A percentile compares a stretch with the other conserved stretches of the same genome.
These are phyloP conservation scores for Podosphaera fusca DNA, from an alignment of 2,329 filamentous ascomycete species.

Conservation along the genomic window DNA sequence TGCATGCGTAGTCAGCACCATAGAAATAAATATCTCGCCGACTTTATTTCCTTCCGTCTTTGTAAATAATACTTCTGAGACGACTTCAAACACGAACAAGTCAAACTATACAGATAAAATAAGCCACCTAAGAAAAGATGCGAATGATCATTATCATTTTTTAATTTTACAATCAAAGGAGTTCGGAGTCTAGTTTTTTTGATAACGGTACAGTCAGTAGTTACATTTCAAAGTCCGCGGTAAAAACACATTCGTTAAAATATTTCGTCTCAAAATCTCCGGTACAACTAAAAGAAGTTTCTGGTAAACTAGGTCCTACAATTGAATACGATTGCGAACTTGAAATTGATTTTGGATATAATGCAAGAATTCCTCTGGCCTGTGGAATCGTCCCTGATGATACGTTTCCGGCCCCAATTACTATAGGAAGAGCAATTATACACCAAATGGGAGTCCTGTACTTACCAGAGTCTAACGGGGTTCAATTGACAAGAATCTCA, in stretches of 20 bases:
- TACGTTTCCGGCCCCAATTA: neutral
- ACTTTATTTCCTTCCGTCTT: neutral
- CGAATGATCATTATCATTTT: neutral
- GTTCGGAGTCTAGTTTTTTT: neutral
- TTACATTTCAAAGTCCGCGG: neutral
- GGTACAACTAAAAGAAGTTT: neutral
- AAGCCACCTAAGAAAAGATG: neutral
- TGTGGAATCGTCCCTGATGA: neutral
- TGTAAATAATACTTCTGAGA: neutral
- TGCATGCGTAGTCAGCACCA: neutral
- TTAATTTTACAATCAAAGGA: neutral
- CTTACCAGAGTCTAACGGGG: neutral
- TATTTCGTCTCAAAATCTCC: neutral
- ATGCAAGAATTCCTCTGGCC: neutral
- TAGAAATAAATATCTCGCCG: neutral
- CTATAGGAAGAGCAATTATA: neutral
- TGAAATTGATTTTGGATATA: neutral
- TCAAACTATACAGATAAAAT: no score
- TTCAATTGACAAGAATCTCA: neutral
- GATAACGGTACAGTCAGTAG: neutral
- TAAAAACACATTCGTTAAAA: neutral
- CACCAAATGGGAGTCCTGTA: neutral
- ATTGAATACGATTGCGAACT: neutral
- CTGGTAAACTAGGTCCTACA: neutral
- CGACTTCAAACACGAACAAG: no score